Percentiles rank a stretch among this genome's conserved stretches.
Evolutionary conservation across 1,139 yeast species (phyloP).

Genomic region (Suhomyces choctaworum): DNA sequence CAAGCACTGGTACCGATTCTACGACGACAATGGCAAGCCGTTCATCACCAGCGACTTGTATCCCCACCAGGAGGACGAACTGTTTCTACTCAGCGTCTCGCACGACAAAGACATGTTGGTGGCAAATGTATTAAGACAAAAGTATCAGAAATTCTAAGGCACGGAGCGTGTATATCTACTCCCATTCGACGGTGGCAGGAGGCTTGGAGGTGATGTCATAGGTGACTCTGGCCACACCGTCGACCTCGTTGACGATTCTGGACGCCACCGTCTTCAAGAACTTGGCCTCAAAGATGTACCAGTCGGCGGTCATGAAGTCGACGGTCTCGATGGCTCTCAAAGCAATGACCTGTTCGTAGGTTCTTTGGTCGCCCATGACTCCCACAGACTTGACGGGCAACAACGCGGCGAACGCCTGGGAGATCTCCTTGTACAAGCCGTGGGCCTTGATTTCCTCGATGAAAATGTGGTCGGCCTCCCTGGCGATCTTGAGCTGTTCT

Average conservation of each 20-base stretch:
- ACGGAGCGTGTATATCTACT: constrained; percentile 41
- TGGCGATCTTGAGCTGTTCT: constrained; percentile 90
- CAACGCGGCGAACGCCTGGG: constrained; percentile 97
- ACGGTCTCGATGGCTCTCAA: constrained; percentile 96
- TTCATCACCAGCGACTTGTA: constrained; percentile 34
- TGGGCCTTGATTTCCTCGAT: constrained; percentile 93
- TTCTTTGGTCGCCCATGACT: constrained; percentile 99
- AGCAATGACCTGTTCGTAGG: constrained; percentile 98
- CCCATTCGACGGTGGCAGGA: constrained; percentile 99
- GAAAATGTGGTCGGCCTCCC: constrained; percentile 95
- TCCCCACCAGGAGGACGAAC: constrained; percentile 31
- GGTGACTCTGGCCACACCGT: constrained; percentile 98
- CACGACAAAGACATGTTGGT: constrained; percentile 63
- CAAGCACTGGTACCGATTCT: constrained; percentile 58
- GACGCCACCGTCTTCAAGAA: constrained; percentile 93
- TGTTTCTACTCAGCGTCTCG: constrained; percentile 56
- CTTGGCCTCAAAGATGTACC: constrained; percentile 91
- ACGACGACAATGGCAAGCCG: constrained; percentile 43
- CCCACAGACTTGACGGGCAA: constrained; percentile 98
- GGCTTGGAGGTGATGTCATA: constrained; percentile 98
- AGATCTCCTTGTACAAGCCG: constrained; percentile 87
- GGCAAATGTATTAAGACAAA: constrained; percentile 52
- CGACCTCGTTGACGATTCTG: constrained; percentile 96
- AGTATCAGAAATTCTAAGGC: constrained; percentile 4
- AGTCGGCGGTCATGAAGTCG: constrained; percentile 99